Evolutionary conservation across 2,329 filamentous ascomycete genomes (phyloP), one percentile per base, ranked within the genome.

Genomic region (Microdochium nivale): DNA sequence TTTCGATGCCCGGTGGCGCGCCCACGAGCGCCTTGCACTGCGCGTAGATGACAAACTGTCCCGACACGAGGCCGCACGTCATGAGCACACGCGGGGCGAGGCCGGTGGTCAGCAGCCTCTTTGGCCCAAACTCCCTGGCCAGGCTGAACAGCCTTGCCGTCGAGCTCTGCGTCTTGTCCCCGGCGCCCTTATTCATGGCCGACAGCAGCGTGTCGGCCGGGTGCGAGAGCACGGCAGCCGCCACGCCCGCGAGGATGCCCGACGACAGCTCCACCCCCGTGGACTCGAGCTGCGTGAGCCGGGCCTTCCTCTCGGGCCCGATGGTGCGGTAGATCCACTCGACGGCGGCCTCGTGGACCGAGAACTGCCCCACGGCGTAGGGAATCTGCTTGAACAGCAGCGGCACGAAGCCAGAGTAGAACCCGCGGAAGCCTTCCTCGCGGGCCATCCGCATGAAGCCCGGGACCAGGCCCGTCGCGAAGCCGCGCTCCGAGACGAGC

Each of bases 291-390:
- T 81, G 78, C 54, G 84, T 85, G 61, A 88, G 76, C 58, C 74
- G 79, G 56, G 79, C 78, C 77, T 92, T 94, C 53, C 70, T 69
- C 60, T 78, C 74, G 14, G 72, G 75, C 65, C 91, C 87, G 65
- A 95, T 76, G 51, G 69, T 54, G 52, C 77, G 75, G 77, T 83
- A 95, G 69, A 91, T 81, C 59, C 79, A 65, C 72, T 95, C 89
- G 63, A 87, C 83, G 61, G 87, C 88, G 63, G 88, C 92, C 75
- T 96, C 90, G 77, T 89, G 94, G 51, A 92, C 90, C 60, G 91
- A 88, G 76, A 96, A 96, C 77, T 96, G 95, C 68, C 89, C 84
- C 73, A 95, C 90, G 59, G 90, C 95, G 75, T 95, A 96, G 19
- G 90, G 90, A 51, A 96, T 86, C 79, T 94, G 88, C 73, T 92